Base-by-base conservation (phyloP, 257 asterid species). In the Rubia yunnanensis region DNA sequence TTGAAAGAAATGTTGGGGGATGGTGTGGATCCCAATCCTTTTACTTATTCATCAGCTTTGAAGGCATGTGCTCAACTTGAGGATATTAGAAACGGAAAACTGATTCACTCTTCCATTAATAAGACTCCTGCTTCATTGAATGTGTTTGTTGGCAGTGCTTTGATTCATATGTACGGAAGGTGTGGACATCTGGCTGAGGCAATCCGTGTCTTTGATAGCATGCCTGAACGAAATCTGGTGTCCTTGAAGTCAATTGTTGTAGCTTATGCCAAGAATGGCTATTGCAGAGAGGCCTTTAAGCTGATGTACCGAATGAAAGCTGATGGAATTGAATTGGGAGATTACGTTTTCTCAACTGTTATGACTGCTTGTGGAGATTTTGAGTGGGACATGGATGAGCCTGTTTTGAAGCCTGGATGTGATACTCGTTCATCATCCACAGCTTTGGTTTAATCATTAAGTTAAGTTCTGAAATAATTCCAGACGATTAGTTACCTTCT, bases 81-180 rank as follows among this genome's bases (percentile, higher is more conserved):
- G 66, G 82, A 86, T 65, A 66, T 91, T 15, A 66, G 58, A 64
- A 83, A 79, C 23, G 96, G 98, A 77, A 82, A 80, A 64, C 77
- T 79, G 65, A 83, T 91, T 22, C 98, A 91, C 66, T 84, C 98
- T 39, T 83, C 90, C 38, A 56, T 91, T 63, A 83, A 80, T 67
- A 88, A 91, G 76, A 79, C 82, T 22, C 87, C 88, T 26, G 78
- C 92, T 14, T 70, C 72, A 34, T 78, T 85, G 18, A 85, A 86
- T 30, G 95, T 85, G 66, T 91, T 83, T 73, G 96, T 91, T 32
- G 95, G 95, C n/a, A 88, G 98, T 71, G 94, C 96, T 65, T 73
- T 91, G 81, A 84, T 91, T 64, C 83, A 85, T 68, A 91, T 91
- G 98, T 91, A 91, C 62, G 87, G 94, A 1, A 89, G 79, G 74